Percentiles rank a stretch among this genome's conserved stretches.
Conservation (phyloP, 768 basidiomycete species). For the Lactifluus rugatus region DNA sequence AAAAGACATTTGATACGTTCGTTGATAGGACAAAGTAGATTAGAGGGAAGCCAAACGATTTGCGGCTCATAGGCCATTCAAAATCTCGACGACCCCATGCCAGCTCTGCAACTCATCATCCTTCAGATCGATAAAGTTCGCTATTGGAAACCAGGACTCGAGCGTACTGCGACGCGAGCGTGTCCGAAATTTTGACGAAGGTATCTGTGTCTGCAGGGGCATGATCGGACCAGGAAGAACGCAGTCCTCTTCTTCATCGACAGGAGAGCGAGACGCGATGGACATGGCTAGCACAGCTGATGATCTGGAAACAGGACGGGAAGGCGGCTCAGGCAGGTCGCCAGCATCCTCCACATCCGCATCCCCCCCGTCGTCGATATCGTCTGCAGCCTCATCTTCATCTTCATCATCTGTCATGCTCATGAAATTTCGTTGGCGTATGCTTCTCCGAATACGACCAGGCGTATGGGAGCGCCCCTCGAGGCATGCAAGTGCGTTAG, state of each 20-base stretch:
- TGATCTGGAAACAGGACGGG: conserved; percentile 7
- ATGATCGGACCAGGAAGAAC: conserved; percentile 2
- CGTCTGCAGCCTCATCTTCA: conserved; percentile 25
- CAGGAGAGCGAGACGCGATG: neutral
- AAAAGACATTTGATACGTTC: neutral
- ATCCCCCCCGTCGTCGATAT: conserved; percentile 5
- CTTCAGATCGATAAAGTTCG: conserved; percentile 56
- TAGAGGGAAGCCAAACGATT: no score
- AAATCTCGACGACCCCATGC: conserved; percentile 56
- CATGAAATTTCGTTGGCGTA: conserved; percentile 46
- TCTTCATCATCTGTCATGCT: conserved; percentile 59
- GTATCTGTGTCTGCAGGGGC: neutral
- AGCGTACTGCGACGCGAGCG: conserved; percentile 35
- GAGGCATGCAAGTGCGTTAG: conserved; percentile 47
- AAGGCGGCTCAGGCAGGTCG: conserved; percentile 19
- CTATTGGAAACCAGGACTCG: conserved; percentile 45
- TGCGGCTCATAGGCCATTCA: conserved; percentile 8
- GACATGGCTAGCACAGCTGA: conserved; percentile 6
- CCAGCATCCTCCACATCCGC: conserved; percentile 26
- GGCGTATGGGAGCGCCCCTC: conserved; percentile 40
- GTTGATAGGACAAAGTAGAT: neutral
- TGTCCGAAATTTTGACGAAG: conserved; percentile 17
- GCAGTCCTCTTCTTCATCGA: conserved; percentile 16
- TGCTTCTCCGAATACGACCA: conserved; percentile 19
- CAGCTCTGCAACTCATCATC: conserved; percentile 41